Conservation (phyloP, 805 yeast genomes). For the Yamadazyma laniorum region DNA sequence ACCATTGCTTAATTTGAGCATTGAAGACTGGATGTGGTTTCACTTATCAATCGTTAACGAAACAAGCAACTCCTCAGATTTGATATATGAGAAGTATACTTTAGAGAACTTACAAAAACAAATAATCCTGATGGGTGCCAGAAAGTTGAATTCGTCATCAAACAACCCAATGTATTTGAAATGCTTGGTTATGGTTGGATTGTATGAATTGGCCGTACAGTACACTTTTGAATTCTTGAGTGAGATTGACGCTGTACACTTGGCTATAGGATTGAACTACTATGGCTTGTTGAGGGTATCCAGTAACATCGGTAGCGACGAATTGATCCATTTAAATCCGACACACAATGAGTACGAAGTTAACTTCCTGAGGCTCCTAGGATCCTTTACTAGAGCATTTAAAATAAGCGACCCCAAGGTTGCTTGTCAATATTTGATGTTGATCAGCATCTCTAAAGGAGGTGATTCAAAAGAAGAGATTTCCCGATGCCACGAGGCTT, state of each 20-base stretch:
- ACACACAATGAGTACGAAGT: constrained; percentile 34
- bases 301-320: constrained; percentile 28
- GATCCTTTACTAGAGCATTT: constrained; percentile 79
- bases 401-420: constrained; percentile 82
- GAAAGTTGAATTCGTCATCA: constrained; percentile 62
- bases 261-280: constrained; percentile 77
- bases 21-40: constrained; percentile 97
- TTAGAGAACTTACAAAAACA: constrained; percentile 71
- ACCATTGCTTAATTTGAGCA: constrained; percentile 63
- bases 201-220: constrained; percentile 77
- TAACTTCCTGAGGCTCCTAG: constrained; percentile 64
- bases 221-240: constrained; percentile 55
- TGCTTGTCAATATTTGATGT: constrained; percentile 84
- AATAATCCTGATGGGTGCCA: constrained; percentile 69
- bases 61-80: constrained; percentile 45
- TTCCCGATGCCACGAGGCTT: constrained; percentile 67
- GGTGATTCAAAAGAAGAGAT: constrained; percentile 43
- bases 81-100: constrained; percentile 68
- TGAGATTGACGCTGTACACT: constrained; percentile 86
- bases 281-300: constrained; percentile 64
- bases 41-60: constrained; percentile 72
- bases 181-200: constrained; percentile 69
- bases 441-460: constrained; percentile 55
- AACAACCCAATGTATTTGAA: constrained; percentile 73
- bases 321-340: constrained; percentile 32